Conservation (phyloP, 352 stramenopile species). For the Pythium periplocum region DNA sequence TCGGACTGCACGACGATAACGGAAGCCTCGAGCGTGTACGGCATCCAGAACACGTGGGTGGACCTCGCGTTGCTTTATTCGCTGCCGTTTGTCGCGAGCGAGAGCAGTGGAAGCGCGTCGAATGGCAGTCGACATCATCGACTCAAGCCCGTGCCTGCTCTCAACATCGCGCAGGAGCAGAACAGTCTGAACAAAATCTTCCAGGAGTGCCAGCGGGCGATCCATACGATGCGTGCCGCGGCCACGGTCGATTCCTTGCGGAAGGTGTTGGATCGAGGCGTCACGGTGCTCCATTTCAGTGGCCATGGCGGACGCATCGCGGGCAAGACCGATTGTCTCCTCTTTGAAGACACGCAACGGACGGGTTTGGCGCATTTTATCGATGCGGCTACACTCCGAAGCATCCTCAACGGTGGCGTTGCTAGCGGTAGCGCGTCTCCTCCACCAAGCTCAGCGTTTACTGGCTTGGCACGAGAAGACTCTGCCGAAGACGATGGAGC, state of each 20-base stretch:
- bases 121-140: slow-evolving; percentile 16
- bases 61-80: slow-evolving; percentile 73
- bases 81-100: slow-evolving; percentile 55
- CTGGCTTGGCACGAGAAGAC: slow-evolving; percentile 5
- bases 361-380: slow-evolving; percentile 68
- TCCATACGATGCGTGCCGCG: slow-evolving; percentile 71
- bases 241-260: slow-evolving; percentile 68
- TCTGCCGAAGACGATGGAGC: slow-evolving; percentile 4
- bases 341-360: slow-evolving; percentile 74
- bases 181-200: slow-evolving; percentile 71
- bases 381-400: slow-evolving; percentile 49
- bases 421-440: background rate
- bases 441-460: background rate
- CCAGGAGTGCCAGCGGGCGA: slow-evolving; percentile 57
- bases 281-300: slow-evolving; percentile 77
- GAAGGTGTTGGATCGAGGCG: slow-evolving; percentile 70
- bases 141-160: slow-evolving; percentile 51
- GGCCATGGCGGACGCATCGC: slow-evolving; percentile 61
- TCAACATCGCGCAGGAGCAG: slow-evolving; percentile 70
- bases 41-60: slow-evolving; percentile 76
- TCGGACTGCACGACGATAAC: slow-evolving; percentile 70
- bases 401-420: slow-evolving; percentile 39
- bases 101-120: slow-evolving; percentile 4
- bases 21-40: slow-evolving; percentile 67
- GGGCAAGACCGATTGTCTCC: slow-evolving; percentile 57